Conservation (phyloP, 2,329 filamentous ascomycete species). For the Xylaria sp. region DNA sequence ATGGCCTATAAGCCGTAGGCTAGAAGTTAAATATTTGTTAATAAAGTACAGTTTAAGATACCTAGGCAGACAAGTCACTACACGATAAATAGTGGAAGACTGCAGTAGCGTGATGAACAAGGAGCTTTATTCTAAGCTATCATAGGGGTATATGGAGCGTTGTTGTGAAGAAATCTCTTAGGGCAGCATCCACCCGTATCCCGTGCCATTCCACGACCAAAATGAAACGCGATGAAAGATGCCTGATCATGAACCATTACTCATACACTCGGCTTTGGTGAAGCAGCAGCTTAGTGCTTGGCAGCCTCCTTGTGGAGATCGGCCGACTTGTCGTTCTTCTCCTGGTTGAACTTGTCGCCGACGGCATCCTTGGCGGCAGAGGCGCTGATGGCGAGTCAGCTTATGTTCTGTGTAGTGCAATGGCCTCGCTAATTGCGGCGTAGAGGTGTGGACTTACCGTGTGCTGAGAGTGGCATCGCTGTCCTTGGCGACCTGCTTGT, state of each 20-base stretch:
- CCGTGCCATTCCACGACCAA: slow-evolving; percentile 41
- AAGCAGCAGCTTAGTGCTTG: slow-evolving; percentile 50
- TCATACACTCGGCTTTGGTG: slow-evolving; percentile 41
- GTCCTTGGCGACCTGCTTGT: slow-evolving; percentile 76
- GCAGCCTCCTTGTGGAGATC: slow-evolving; percentile 52
- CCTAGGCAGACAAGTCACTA: not conserved
- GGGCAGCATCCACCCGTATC: slow-evolving; percentile 32
- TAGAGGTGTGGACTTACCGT: slow-evolving; percentile 56
- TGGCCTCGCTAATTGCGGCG: too few species aligned
- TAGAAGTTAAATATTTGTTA: too few species aligned
- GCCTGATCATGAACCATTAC: slow-evolving; percentile 41
- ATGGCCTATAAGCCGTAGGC: too few species aligned
- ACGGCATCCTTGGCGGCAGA: slow-evolving; percentile 62
- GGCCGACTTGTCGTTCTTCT: slow-evolving; percentile 51
- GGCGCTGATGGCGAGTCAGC: slow-evolving; percentile 53
- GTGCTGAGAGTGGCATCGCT: slow-evolving; percentile 62
- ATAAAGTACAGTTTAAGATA: not conserved
- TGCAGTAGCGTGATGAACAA: slow-evolving; percentile 25
- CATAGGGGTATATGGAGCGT: slow-evolving; percentile 49
- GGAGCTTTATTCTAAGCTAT: slow-evolving; percentile 49
- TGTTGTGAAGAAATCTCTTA: slow-evolving; percentile 31
- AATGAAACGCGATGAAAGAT: slow-evolving; percentile 38
- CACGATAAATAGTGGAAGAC: not conserved
- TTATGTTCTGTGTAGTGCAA: not conserved
- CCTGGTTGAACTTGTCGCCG: slow-evolving; percentile 59